Evolutionary conservation across 495 filamentous ascomycete species (phyloP), one percentile per base, ranked within the genome.

Genomic region (Penicillium bialowiezense): DNA sequence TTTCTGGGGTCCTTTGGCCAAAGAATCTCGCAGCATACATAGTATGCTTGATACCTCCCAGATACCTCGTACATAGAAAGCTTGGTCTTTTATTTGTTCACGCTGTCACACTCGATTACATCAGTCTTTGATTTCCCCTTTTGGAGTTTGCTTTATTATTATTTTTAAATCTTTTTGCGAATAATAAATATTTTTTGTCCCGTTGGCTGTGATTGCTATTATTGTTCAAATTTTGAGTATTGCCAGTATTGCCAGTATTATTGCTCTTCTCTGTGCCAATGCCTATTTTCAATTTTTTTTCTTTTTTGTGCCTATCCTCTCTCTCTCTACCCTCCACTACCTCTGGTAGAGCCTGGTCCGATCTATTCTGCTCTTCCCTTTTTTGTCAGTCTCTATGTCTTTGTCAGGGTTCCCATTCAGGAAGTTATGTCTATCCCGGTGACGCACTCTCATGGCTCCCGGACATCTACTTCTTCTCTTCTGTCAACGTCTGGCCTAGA

Each of bases 341-440:
- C 12, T 20, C 12, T 36, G 33, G 15, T 36, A 36, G 7, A 41
- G 43, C 46, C 34, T 49, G 47, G 44, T 48, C 32, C 24, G 20
- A 49, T 55, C 44, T 37, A 43, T 33, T 39, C 10, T n/a, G 5
- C 9, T 15, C 41, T 56, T 51, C 41, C 35, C 52, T 55, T 56
- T 44, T 40, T 45, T 40, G 31, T 49, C 35, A 7, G 20, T 19
- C n/a, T 14, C 7, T 28, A 29, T 29, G 24, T 14, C 29, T n/a
- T 41, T 43, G 56, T 37, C 53, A 56, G 28, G n/a, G 20, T 19
- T 21, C 57, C 50, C 33, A 41, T 56, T 45, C 34, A 53, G 50
- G 53, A 60, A 46, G 24, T 26, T 21, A 46, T 41, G 47, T 44
- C 50, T 50, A 41, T 52, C 41, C 45, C 31, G 24, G 57, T 60